Conservation (phyloP, 805 yeast species). For the Candida michaelii region DNA sequence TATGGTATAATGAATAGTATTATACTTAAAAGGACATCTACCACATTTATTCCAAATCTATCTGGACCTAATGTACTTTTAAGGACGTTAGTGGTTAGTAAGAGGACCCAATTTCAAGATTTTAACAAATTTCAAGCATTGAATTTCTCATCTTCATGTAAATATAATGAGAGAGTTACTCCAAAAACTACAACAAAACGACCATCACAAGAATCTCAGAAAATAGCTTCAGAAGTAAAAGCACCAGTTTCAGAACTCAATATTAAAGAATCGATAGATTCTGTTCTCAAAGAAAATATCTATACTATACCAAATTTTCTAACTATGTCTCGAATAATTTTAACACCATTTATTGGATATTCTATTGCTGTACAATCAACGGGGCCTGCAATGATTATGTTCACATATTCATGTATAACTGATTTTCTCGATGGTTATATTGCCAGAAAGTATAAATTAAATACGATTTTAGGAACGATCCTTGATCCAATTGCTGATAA, state of each 20-base stretch:
- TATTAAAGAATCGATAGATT: not conserved
- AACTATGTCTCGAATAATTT: slow-evolving; percentile 74
- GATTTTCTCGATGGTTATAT: slow-evolving; percentile 91
- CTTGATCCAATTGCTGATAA: slow-evolving; percentile 97
- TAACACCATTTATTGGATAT: slow-evolving; percentile 86
- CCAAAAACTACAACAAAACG: not conserved
- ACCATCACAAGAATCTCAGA: too few species aligned
- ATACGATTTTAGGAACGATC: slow-evolving; percentile 83
- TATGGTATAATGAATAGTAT: not conserved
- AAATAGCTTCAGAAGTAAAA: too few species aligned
- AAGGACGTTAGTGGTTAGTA: not conserved
- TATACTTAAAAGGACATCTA: not conserved
- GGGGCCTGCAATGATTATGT: slow-evolving; percentile 65
- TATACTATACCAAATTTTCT: slow-evolving; percentile 86
- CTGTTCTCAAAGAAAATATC: slow-evolving; percentile 22
- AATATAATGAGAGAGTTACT: not conserved
- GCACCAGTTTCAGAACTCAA: too few species aligned
- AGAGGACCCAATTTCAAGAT: not conserved
- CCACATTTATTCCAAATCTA: not conserved
- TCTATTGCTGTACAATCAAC: slow-evolving; percentile 65
- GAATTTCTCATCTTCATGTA: not conserved
- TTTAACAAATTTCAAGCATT: not conserved
- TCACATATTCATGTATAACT: slow-evolving; percentile 83
- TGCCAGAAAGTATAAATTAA: slow-evolving; percentile 76
- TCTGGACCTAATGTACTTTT: not conserved